Evolutionary conservation across 192 early-diverging fungal genomes (phyloP), one percentile per base, ranked within the genome.

Genomic region (Umbelopsis vinacea): DNA sequence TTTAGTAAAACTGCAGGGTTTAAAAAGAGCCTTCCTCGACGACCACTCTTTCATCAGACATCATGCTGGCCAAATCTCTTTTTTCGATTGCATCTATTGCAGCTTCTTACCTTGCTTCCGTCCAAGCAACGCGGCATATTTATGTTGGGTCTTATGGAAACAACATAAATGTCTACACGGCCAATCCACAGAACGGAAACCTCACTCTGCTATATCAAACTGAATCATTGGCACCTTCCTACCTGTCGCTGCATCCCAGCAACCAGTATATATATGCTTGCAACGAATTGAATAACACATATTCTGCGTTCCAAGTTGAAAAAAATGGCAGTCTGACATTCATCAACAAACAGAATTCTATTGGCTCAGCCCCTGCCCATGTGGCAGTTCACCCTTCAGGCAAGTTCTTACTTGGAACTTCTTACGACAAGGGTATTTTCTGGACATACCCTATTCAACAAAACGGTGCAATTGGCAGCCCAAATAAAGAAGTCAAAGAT

Each of bases 231-330:
- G 57, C 57, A 15, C 57, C 57, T 63, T 63, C 57, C 12, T 63
- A 63, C 17, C 57, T 63, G 17, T 11, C 57, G 19, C n/a, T 63
- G 7, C 57, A 63, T 33, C 57, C 57, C 24, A 63, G 19, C 7
- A 63, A 63, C 17, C 24, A 63, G 15, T 63, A 63, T 15, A 12
- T 63, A 5, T 63, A 63, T 63, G 57, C 57, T 19, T 35, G 57
- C 33, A 63, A 63, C 14, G 57, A 63, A n/a, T 19, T 63, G 12
- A 63, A 63, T 29, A 63, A 63, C 17, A 63, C 57, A 15, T 63
- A 63, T 15, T 63, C 57, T 2, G 26, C 57, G 5, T 63, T 63
- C 57, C 23, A 63, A n/a, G 12, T 63, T 2, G 33, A 14, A 14
- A 38, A 14, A 7, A n/a, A 63, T 4, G 57, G 57, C 12, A 37